Evolutionary conservation across 2,329 filamentous ascomycete genomes (phyloP), one percentile per base, ranked within the genome.

Genomic region (Arthrobotrys sphaeroides): DNA sequence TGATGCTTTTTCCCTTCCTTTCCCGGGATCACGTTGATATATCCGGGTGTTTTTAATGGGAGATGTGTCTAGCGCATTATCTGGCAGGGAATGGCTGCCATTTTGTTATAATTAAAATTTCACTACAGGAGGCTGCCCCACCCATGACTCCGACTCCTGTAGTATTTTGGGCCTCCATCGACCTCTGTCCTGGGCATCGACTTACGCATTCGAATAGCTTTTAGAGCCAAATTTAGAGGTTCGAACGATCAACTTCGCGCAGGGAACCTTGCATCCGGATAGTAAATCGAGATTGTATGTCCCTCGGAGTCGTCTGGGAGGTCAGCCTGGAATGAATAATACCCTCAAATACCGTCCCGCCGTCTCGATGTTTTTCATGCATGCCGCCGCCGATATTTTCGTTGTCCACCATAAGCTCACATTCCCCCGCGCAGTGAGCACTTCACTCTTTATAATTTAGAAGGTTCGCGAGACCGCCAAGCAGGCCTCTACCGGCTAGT

Each of bases 1-100:
- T 26, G 20, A 36, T 5, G 13, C 38, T 40, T 5, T 12, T 40
- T 51, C 36, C 20, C 22, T n/a, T n/a, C n/a, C n/a, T n/a, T n/a
- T n/a, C n/a, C n/a, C n/a, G n/a, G n/a, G n/a, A n/a, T n/a, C n/a
- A n/a, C n/a, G n/a, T n/a, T n/a, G n/a, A n/a, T n/a, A n/a, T n/a
- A n/a, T n/a, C n/a, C n/a, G n/a, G n/a, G n/a, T n/a, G n/a, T n/a
- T n/a, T 31, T 70, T 72, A 12, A 72, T 42, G 16, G 59, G 36
- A 10, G 47, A 64, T 5, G 45, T 72, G 59, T 72, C 67, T 16
- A 72, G 38, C 4, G 67, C 64, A 33, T 57, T 62, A 31, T 72
- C 57, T 12, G 33, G 43, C 16, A 45, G 40, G 5, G 64, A 47
- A 13, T 31, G 31, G 20, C 49, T 31, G 10, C 49, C 31, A 22